Evolutionary conservation across 2,329 filamentous ascomycete species (phyloP).

Genomic region (Penicillium verrucosum): DNA sequence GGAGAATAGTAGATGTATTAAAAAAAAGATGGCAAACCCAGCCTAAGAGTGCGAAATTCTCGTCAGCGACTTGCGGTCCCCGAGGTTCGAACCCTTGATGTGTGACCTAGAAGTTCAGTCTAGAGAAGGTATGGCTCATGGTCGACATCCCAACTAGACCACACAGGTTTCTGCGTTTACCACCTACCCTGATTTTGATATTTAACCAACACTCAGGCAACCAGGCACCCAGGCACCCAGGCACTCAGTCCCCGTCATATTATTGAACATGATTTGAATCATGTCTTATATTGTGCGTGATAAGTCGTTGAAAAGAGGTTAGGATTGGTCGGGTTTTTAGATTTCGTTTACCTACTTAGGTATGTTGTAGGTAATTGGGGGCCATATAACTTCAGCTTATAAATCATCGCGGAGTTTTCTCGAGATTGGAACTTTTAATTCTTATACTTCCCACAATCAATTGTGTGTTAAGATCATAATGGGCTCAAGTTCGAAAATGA

Average conservation of each 20-base stretch:
- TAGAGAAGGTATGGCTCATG: not conserved
- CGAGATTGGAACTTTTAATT: not conserved
- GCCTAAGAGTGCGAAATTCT: too few species aligned
- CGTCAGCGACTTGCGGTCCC: not conserved
- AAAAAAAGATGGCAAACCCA: too few species aligned
- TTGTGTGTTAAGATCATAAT: not conserved
- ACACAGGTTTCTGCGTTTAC: not conserved
- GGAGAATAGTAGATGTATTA: too few species aligned
- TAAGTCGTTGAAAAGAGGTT: not conserved
- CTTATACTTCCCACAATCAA: not conserved
- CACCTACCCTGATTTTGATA: too few species aligned
- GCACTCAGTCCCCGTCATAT: too few species aligned
- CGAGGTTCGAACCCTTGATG: not conserved
- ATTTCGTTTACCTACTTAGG: not conserved
- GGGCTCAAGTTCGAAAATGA: slow-evolving; percentile 2
- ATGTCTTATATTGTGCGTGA: not conserved
- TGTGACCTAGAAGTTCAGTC: not conserved
- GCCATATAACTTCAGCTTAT: not conserved
- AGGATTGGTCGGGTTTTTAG: not conserved
- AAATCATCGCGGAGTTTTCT: not conserved
- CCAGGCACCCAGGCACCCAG: too few species aligned
- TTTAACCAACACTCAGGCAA: too few species aligned
- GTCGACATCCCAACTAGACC: not conserved
- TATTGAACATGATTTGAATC: not conserved
- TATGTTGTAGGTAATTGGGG: too few species aligned